Base-by-base conservation (phyloP, 768 basidiomycete species). In the Guyanaporus albipodus region DNA sequence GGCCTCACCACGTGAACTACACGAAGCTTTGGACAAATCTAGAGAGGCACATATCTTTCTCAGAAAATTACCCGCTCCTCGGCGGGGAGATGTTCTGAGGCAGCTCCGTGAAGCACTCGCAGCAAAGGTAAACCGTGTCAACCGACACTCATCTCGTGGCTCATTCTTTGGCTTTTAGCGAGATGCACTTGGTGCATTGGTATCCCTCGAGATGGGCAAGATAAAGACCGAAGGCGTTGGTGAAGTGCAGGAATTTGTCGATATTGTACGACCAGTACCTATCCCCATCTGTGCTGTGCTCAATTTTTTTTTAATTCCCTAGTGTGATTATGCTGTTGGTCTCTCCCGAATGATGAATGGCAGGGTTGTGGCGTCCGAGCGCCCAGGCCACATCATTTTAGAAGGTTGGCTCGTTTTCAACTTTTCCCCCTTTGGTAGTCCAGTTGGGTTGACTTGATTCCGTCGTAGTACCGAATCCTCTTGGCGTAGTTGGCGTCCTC, bases 271-370 rank as follows among this genome's bases (percentile, higher is more conserved):
- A 2, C n/a, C 73, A 12, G 42, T 28, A 23, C 26, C 21, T 28
- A 8, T 10, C 31, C 7, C 24, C 9, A n/a, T 40, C 21, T 42
- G 26, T 27, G 7, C 24, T 23, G 42, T 29, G 17, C 47, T 55
- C 27, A 62, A n/a, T n/a, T n/a, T 34, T 40, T 41, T 42, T 50
- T 40, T 24, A 24, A 34, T 27, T 38, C 33, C 31, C 26, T 44
- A 94, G 92, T 94, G 91, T 55, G 93, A 96, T 67, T 95, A 92
- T 67, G 93, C 81, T n/a, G 82, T 91, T 17, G 93, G 93, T 12
- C 71, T 96, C 33, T 94, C 91, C 14, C 78, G 92, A 55, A 92
- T 91, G 82, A 94, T 95, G 88, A 91, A 91, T 52, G 93, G 93
- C 27, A 77, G 83, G 42, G 79, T 95, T 11, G 75, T 96, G 48